phyloP scores from a whole-genome alignment of 2,329 filamentous ascomycete genomes.

The Purpureocillium takamizusanense region DNA sequence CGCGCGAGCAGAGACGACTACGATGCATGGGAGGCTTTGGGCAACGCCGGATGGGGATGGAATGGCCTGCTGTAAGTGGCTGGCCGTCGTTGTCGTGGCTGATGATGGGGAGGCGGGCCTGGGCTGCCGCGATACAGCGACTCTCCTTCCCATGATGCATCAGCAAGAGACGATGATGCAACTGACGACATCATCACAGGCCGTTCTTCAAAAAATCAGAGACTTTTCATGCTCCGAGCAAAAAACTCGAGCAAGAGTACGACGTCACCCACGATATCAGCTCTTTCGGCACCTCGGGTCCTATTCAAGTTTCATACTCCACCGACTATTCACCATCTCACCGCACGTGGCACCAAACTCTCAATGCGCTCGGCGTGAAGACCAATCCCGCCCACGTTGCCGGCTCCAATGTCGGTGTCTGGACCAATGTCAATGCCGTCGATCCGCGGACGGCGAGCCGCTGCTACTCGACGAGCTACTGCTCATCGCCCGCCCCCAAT shows the following conservation, averaged over 20 bases:
- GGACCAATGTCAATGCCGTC: conserved; percentile 39
- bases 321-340: conserved; percentile 30
- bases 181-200: too few relatives aligned
- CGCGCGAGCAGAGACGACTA: conserved; percentile 38
- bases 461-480: conserved; percentile 39
- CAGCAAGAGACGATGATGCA: too few relatives aligned
- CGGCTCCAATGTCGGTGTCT: conserved; percentile 40
- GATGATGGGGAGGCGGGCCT: too few relatives aligned
- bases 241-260: conserved; percentile 21
- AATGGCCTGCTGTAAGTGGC: conserved; percentile 22
- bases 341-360: conserved; percentile 35
- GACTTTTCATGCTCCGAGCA: conserved; percentile 32
- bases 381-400: conserved; percentile 34
- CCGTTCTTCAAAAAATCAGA: conserved; percentile 43
- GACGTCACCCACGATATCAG: conserved; percentile 27
- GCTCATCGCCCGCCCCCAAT: conserved; percentile 29
- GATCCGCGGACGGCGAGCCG: conserved; percentile 33
- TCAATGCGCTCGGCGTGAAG: conserved; percentile 32
- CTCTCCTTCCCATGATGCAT: too few relatives aligned
- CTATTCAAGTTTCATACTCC: conserved; percentile 38
- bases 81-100: too few relatives aligned
- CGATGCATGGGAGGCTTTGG: conserved; percentile 47
- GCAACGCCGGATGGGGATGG: conserved; percentile 52
- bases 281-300: conserved; percentile 33
- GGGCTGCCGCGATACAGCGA: too few relatives aligned